A percentile compares a stretch with the other conserved stretches of the same genome.
Conservation (phyloP, 2,329 filamentous ascomycete species). For the Verticillium alfalfae region DNA sequence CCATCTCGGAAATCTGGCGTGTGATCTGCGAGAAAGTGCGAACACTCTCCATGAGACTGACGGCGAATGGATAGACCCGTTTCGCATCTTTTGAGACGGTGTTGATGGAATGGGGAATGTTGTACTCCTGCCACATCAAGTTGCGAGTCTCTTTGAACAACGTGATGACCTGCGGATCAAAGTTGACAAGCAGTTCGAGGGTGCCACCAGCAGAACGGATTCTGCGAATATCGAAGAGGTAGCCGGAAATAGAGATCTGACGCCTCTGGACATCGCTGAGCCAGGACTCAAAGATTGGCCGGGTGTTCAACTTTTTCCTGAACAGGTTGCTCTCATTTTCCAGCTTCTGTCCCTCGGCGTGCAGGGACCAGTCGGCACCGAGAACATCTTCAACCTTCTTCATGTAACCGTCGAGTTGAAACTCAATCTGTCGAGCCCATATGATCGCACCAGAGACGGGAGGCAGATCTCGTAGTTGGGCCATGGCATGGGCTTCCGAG, state of each 20-base stretch:
- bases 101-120: slow-evolving; percentile 88
- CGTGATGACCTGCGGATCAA: slow-evolving; percentile 93
- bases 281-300: slow-evolving; percentile 94
- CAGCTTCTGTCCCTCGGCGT: slow-evolving; percentile 91
- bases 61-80: slow-evolving; percentile 93
- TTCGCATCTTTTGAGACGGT: slow-evolving; percentile 99
- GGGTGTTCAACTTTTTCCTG: slow-evolving; percentile 91
- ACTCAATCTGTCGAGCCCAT: slow-evolving; percentile 95
- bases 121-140: slow-evolving; percentile 88
- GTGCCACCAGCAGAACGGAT: slow-evolving; percentile 87
- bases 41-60: slow-evolving; percentile 98
- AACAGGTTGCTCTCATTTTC: slow-evolving; percentile 89
- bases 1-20: slow-evolving; percentile 78
- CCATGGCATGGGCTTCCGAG: slow-evolving; percentile 97
- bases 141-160: slow-evolving; percentile 99
- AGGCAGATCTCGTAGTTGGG: slow-evolving; percentile 89
- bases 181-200: slow-evolving; percentile 88
- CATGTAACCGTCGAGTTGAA: slow-evolving; percentile 94
- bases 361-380: slow-evolving; percentile 88
- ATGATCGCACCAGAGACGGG: slow-evolving; percentile 97
- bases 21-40: slow-evolving; percentile 85
- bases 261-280: slow-evolving; percentile 81
- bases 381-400: slow-evolving; percentile 98
- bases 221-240: slow-evolving; percentile 82
- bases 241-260: slow-evolving; percentile 85